Percentiles rank a stretch among this genome's conserved stretches.
phyloP scores from a whole-genome alignment of 257 asterid genomes.

The Leptodermis oblonga region DNA sequence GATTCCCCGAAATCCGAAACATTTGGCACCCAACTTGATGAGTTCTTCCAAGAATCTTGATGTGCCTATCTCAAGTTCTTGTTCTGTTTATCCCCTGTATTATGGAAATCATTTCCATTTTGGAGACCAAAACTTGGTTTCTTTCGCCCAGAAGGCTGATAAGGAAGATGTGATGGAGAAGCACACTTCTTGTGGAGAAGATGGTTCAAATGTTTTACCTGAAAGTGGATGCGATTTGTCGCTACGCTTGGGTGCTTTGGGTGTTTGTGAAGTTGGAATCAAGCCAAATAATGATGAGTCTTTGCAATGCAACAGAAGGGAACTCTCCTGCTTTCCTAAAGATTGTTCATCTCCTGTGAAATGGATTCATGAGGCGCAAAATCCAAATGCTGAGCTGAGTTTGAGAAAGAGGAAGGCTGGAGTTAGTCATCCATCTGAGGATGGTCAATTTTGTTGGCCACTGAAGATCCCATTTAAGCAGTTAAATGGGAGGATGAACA shows the following conservation, averaged over 20 bases:
- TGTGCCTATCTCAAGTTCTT: slow-evolving; percentile 26
- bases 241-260: slow-evolving; percentile 59
- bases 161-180: slow-evolving; percentile 22
- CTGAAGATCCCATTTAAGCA: slow-evolving; percentile 24
- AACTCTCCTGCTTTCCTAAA: no score
- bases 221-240: slow-evolving; percentile 67
- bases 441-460: slow-evolving; percentile 23
- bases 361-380: slow-evolving; percentile 19
- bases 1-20: slow-evolving; percentile 28
- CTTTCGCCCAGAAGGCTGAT: slow-evolving; percentile 24
- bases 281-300: slow-evolving; percentile 13
- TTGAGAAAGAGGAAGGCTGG: slow-evolving; percentile 22
- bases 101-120: slow-evolving; percentile 32
- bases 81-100: slow-evolving; percentile 66
- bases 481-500: no score
- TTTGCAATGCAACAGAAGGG: slow-evolving; percentile 11
- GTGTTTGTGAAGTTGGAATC: no score
- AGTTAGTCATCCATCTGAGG: slow-evolving; percentile 18
- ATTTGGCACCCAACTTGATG: slow-evolving; percentile 14
- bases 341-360: slow-evolving; percentile 16
- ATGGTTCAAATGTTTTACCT: no score
- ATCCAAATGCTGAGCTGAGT: slow-evolving; percentile 15
- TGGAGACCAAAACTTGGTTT: slow-evolving; percentile 15
- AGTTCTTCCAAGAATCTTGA: slow-evolving; percentile 24
- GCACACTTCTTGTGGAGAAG: no score